Evolutionary conservation across 768 basidiomycete species (phyloP).

Genomic region (Suillus placidus): DNA sequence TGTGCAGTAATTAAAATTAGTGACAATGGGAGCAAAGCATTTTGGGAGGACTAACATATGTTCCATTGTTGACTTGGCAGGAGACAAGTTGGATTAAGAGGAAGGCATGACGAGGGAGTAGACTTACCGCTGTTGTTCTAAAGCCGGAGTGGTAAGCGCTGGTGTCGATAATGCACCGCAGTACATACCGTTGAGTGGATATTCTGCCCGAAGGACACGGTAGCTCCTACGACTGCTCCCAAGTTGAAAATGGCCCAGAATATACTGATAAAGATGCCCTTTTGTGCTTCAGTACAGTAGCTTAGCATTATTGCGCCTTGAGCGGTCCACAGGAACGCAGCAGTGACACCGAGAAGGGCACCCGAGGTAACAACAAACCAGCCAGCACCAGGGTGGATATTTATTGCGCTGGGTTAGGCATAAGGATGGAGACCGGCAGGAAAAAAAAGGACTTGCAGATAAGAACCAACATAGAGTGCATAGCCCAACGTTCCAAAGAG

Average conservation of each 20-base stretch:
- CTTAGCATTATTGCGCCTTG: constrained; percentile 80
- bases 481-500: constrained; percentile 74
- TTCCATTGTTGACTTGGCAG: constrained; percentile 60
- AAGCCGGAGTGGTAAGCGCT: background rate
- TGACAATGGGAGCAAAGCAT: constrained; percentile 34
- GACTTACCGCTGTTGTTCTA: constrained; percentile 32
- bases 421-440: background rate
- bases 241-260: constrained; percentile 85
- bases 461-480: constrained; percentile 71
- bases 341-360: constrained; percentile 71
- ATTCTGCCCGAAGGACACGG: constrained; percentile 73
- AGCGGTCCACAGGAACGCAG: constrained; percentile 72
- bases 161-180: constrained; percentile 1
- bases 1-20: constrained; percentile 38
- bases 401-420: constrained; percentile 51
- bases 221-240: constrained; percentile 76
- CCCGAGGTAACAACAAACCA: constrained; percentile 71
- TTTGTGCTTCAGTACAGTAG: constrained; percentile 76
- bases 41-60: constrained; percentile 56
- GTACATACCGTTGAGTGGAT: constrained; percentile 58
- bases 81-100: background rate
- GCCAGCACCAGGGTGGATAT: constrained; percentile 63
- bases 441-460: constrained; percentile 48
- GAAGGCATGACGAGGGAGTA: background rate
- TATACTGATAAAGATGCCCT: constrained; percentile 71